A percentile compares a stretch with the other conserved stretches of the same genome.
Evolutionary conservation across 2,329 filamentous ascomycete genomes (phyloP).

Genomic region (Fonsecaea erecta): DNA sequence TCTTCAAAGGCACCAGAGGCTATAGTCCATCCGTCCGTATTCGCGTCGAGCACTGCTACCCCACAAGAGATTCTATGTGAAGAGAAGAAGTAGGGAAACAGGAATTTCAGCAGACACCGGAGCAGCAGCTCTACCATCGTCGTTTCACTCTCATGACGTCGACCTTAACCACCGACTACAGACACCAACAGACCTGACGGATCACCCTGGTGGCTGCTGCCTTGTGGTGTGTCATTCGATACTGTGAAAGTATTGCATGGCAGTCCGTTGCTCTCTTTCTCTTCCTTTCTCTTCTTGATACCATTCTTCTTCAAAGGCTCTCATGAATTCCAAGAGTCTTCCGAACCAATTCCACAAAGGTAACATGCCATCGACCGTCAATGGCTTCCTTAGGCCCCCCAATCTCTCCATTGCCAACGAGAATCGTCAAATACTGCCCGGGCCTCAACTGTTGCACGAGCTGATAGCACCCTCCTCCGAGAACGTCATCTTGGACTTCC

Average conservation of each 20-base stretch:
- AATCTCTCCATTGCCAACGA: slow-evolving; percentile 64
- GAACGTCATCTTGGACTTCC: slow-evolving; percentile 67
- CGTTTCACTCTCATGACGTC: slow-evolving; percentile 9
- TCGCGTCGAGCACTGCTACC: slow-evolving; percentile 5
- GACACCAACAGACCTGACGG: background rate
- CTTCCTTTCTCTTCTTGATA: background rate
- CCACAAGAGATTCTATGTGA: background rate
- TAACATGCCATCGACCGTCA: slow-evolving; percentile 13
- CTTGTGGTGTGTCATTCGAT: background rate
- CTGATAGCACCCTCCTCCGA: slow-evolving; percentile 59
- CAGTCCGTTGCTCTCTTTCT: background rate
- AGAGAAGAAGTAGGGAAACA: background rate
- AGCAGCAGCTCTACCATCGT: background rate
- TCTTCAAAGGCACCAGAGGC: background rate
- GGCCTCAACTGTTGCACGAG: slow-evolving; percentile 64
- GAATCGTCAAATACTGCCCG: slow-evolving; percentile 56
- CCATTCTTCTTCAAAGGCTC: background rate
- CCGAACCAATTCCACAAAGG: background rate
- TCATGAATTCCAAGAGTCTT: background rate
- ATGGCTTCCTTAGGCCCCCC: slow-evolving; percentile 23
- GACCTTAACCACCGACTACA: too few relatives aligned
- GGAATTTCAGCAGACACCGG: background rate
- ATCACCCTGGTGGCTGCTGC: background rate
- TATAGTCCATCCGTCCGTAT: background rate
- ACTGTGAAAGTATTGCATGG: background rate